Evolutionary conservation across 306 rosid genomes (phyloP).

Genomic region (Cucurbita pepo): DNA sequence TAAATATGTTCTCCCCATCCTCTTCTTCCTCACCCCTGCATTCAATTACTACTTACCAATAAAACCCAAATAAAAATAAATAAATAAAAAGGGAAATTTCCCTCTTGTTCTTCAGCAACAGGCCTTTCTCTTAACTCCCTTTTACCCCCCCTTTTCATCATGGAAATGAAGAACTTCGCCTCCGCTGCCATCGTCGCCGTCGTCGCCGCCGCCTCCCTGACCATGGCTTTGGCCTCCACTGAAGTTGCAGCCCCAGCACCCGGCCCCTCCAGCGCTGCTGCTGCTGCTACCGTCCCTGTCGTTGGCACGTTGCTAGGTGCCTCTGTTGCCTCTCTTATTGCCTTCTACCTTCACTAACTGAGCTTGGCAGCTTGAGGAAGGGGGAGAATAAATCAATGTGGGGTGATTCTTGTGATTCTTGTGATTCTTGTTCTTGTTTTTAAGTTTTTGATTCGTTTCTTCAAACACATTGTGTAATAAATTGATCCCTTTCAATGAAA

Average conservation of each 20-base stretch:
- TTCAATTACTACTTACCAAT: neutral
- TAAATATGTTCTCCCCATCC: neutral
- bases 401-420: neutral
- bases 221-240: neutral
- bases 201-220: neutral
- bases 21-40: neutral
- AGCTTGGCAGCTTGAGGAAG: neutral
- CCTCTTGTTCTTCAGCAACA: neutral
- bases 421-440: too few species aligned
- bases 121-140: neutral
- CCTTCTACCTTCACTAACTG: constrained; percentile 13
- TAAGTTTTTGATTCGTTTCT: neutral
- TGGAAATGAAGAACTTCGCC: constrained; percentile 2
- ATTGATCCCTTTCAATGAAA: constrained; percentile 1
- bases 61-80: neutral
- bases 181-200: neutral
- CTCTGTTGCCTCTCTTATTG: constrained; percentile 31
- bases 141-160: neutral
- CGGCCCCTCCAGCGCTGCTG: neutral
- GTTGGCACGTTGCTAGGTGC: constrained; percentile 45
- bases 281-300: constrained; percentile 16
- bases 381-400: neutral
- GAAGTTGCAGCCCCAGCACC: neutral
- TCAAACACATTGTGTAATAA: neutral
- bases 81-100: neutral